Conservation (phyloP, 2,329 filamentous ascomycete species). For the Byssochlamys sp. region DNA sequence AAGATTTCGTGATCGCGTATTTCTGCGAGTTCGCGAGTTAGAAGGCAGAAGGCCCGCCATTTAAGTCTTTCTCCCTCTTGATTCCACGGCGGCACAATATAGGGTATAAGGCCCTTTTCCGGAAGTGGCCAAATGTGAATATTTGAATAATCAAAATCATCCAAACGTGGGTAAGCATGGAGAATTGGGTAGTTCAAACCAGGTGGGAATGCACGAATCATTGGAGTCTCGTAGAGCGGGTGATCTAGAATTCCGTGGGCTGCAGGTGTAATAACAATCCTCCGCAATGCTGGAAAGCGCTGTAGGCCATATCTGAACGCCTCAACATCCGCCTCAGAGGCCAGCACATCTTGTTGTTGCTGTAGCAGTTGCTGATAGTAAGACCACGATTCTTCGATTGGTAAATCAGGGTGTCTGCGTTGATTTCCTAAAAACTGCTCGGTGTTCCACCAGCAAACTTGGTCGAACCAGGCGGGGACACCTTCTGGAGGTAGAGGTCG, state of each 20-base stretch:
- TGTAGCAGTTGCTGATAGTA: conserved; percentile 24
- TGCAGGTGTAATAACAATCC: conserved; percentile 32
- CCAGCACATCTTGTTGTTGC: conserved; percentile 23
- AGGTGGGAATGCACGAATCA: conserved; percentile 31
- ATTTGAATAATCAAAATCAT: background rate
- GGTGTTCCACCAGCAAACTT: background rate
- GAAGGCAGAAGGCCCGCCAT: conserved; percentile 25
- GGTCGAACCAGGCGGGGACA: background rate
- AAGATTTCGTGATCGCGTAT: conserved; percentile 15
- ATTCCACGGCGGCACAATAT: conserved; percentile 2
- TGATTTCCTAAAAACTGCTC: background rate
- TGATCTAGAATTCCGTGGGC: conserved; percentile 28
- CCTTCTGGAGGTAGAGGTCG: too few relatives aligned
- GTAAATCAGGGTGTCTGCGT: conserved; percentile 5
- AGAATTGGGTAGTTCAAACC: conserved; percentile 34
- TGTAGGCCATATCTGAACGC: conserved; percentile 25
- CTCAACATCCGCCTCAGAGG: conserved; percentile 16
- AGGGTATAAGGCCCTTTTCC: background rate
- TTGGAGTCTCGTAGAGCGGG: conserved; percentile 35
- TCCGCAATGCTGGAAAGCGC: conserved; percentile 27
- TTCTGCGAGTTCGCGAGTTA: conserved; percentile 17
- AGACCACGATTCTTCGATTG: conserved; percentile 17
- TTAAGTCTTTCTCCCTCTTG: conserved; percentile 7
- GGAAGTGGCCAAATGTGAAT: background rate
- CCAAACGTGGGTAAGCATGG: conserved; percentile 19